These are phyloP conservation scores for Antrodiella citrinella DNA, from an alignment of 768 basidiomycete species.

Conservation along the genomic window DNA sequence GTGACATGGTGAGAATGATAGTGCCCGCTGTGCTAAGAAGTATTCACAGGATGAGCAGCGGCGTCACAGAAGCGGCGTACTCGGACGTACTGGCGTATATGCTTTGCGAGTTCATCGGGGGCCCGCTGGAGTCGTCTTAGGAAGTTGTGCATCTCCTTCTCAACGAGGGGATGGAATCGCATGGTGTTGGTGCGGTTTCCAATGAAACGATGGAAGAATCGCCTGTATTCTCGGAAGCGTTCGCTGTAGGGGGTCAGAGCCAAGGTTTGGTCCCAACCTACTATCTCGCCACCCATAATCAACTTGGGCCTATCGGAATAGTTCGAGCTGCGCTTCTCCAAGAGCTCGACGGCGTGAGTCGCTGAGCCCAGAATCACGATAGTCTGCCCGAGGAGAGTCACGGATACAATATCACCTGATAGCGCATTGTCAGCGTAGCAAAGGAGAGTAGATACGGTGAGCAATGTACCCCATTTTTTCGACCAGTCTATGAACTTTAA, in stretches of 20 bases:
- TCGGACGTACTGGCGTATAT: slow-evolving; percentile 24
- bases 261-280: slow-evolving; percentile 19
- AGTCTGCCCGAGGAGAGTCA: slow-evolving; percentile 21
- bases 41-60: background rate
- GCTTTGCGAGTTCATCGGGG: slow-evolving; percentile 17
- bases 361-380: slow-evolving; percentile 23
- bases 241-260: slow-evolving; percentile 18
- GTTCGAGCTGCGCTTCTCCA: slow-evolving; percentile 23
- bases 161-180: slow-evolving; percentile 21
- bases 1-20: slow-evolving; percentile 21
- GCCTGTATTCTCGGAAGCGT: slow-evolving; percentile 19
- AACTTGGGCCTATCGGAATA: slow-evolving; percentile 23
- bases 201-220: slow-evolving; percentile 15
- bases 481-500: slow-evolving; percentile 17
- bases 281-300: slow-evolving; percentile 20
- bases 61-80: background rate
- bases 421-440: no score
- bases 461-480: slow-evolving; percentile 15
- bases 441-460: background rate
- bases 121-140: slow-evolving; percentile 21
- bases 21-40: slow-evolving; percentile 17
- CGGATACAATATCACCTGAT: slow-evolving; percentile 23
- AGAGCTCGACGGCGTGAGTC: slow-evolving; percentile 18
- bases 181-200: slow-evolving; percentile 18
- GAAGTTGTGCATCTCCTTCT: slow-evolving; percentile 23